Evolutionary conservation across 805 yeast genomes (phyloP), one percentile per base, ranked within the genome.

Genomic region (Candida ponderosae): DNA sequence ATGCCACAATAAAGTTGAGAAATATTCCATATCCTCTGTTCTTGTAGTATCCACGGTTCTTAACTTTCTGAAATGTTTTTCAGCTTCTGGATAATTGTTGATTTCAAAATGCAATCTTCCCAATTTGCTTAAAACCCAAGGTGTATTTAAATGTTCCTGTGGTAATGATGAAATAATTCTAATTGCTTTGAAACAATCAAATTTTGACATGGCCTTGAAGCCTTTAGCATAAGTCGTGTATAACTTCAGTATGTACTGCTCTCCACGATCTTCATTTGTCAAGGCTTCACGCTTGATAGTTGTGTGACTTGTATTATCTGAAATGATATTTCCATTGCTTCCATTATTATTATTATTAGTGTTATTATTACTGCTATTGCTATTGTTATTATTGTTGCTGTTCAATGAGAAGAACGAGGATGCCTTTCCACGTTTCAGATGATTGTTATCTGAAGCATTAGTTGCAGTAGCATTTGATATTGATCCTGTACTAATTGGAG

Each of bases 1-100:
- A 63, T 93, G 97, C 98, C 98, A 90, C 40, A 90, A 66, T 21
- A 88, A 65, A 0, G 97, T 90, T 0, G 96, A 87, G 53, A 76
- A 88, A 48, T 79, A 77, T 52, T 93, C 97, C 93, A 90, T 86
- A 54, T 88, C 97, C 43, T 76, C 79, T 14, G 81, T 55, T 39
- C 97, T 68, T 10, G 89, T 83, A 31, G 90, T 74, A 59, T 88
- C 96, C 19, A 80, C 41, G 38, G 63, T 64, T 37, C 95, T 68
- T 38, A 93, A 65, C 45, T 68, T 69, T 15, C 61, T 60, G 52
- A 84, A 90, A 46, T 71, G 77, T 31, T 63, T 56, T 42, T 79
- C 83, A 8, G 94, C 72, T 57, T 81, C 82, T 40, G 77, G 79
- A 59, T 90, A 90, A 56, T 87, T 83, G 16, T 84, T 90, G 44